These are phyloP conservation scores for Saturnispora serradocipensis DNA, from an alignment of 805 yeast species.

Conservation along the genomic window DNA sequence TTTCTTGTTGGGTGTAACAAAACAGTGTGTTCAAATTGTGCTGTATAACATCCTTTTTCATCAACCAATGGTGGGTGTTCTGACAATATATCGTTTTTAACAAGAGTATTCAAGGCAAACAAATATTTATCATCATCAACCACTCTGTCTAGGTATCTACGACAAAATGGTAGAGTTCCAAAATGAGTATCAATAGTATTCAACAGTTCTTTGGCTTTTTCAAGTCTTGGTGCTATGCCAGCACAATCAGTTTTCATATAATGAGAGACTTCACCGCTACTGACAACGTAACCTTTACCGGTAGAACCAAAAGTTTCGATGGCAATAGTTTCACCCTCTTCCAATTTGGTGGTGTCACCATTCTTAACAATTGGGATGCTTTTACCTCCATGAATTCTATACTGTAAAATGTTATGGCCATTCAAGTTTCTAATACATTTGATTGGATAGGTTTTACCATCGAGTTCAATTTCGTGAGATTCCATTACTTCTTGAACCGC, in stretches of 20 bases:
- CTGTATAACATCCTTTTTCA: constrained; percentile 77
- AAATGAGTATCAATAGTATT: constrained; percentile 68
- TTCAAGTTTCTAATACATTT: constrained; percentile 86
- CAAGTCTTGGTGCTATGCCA: constrained; percentile 42
- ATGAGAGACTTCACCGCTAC: constrained; percentile 91
- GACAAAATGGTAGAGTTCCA: constrained; percentile 94
- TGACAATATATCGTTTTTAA: constrained; percentile 76
- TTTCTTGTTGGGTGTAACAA: constrained; percentile 83
- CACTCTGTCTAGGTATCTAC: constrained; percentile 78
- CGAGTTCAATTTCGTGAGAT: constrained; percentile 82
- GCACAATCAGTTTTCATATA: constrained; percentile 61
- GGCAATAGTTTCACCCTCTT: constrained; percentile 96
- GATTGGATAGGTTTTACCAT: constrained; percentile 78
- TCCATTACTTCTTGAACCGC: constrained; percentile 97
- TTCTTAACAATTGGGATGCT: constrained; percentile 93
- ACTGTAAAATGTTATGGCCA: constrained; percentile 88
- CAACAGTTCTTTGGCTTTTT: constrained; percentile 61
- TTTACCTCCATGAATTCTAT: constrained; percentile 86
- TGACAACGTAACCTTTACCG: constrained; percentile 82
- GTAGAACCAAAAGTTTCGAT: constrained; percentile 98
- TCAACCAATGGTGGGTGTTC: constrained; percentile 94
- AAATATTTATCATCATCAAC: constrained; percentile 87
- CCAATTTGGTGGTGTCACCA: constrained; percentile 95
- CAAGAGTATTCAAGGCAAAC: constrained; percentile 76
- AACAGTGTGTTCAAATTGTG: constrained; percentile 93